Evolutionary conservation across 306 rosid genomes (phyloP).

Genomic region (Biancaea sappan): DNA sequence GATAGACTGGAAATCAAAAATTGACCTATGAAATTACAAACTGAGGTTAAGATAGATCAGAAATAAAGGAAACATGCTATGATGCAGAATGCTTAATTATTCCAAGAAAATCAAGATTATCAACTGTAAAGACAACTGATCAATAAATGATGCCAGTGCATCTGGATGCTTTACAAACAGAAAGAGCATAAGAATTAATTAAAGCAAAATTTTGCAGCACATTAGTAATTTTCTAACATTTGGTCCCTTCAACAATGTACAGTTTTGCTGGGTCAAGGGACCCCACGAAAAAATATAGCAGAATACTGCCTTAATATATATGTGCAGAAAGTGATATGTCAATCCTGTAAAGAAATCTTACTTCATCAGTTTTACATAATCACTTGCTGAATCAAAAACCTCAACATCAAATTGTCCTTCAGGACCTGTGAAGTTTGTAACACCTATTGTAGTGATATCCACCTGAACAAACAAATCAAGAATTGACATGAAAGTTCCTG

Average conservation of each 20-base stretch:
- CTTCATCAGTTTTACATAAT: slow-evolving; percentile 91
- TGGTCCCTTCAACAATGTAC: slow-evolving; percentile 25
- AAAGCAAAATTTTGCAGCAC: slow-evolving; percentile 27
- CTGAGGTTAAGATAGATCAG: slow-evolving; percentile 14
- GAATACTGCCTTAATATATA: slow-evolving; percentile 13
- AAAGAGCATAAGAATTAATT: slow-evolving; percentile 13
- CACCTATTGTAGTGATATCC: slow-evolving; percentile 64
- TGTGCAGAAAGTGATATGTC: slow-evolving; percentile 22
- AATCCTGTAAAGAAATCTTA: slow-evolving; percentile 45
- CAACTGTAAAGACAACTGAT: slow-evolving; percentile 6
- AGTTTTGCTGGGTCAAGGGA: slow-evolving; percentile 27
- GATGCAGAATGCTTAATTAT: slow-evolving; percentile 12
- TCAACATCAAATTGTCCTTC: slow-evolving; percentile 97
- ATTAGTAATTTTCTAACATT: slow-evolving; percentile 20
- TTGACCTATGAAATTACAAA: slow-evolving; percentile 67
- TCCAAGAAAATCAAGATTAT: slow-evolving; percentile 21
- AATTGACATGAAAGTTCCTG: slow-evolving; percentile 32
- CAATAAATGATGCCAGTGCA: slow-evolving; percentile 15
- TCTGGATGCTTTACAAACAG: slow-evolving; percentile 1
- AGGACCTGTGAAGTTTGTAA: slow-evolving; percentile 77
- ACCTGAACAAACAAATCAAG: slow-evolving; percentile 55
- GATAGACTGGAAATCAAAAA: slow-evolving; percentile 83
- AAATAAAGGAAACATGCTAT: slow-evolving; percentile 9
- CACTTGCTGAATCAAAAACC: slow-evolving; percentile 94
- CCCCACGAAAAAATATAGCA: slow-evolving; percentile 8